A percentile compares a stretch with the other conserved stretches of the same genome.
These are phyloP conservation scores for Leucosporidium scottii DNA, from an alignment of 768 basidiomycete species.

Conservation along the genomic window DNA sequence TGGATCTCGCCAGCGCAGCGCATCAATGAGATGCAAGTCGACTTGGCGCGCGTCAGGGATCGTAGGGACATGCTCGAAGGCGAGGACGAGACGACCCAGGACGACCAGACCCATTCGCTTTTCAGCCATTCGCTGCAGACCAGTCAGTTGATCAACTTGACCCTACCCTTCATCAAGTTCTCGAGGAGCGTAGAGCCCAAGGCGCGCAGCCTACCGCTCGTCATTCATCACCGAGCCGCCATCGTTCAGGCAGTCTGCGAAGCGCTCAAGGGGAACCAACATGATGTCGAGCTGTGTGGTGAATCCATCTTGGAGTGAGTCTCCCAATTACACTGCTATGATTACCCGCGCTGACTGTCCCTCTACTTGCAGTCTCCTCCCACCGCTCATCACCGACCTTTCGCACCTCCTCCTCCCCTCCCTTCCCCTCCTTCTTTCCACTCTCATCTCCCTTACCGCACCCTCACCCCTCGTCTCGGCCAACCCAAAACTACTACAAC, in stretches of 20 bases:
- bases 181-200: conserved; percentile 56
- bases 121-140: conserved; percentile 67
- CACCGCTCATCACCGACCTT: conserved; percentile 31
- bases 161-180: conserved; percentile 66
- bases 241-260: conserved; percentile 47
- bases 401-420: conserved; percentile 20
- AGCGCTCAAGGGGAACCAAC: neutral
- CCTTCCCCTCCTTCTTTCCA: conserved; percentile 25
- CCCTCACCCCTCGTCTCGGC: conserved; percentile 27
- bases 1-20: conserved; percentile 23
- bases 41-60: conserved; percentile 24
- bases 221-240: conserved; percentile 71
- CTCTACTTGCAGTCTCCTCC: conserved; percentile 16
- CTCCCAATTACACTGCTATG: neutral
- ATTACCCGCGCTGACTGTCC: neutral
- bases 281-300: conserved; percentile 28
- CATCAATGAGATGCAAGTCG: conserved; percentile 28
- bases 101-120: conserved; percentile 44
- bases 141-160: conserved; percentile 73
- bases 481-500: conserved; percentile 31
- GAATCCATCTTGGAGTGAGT: conserved; percentile 31
- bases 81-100: conserved; percentile 17
- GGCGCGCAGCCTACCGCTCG: conserved; percentile 67
- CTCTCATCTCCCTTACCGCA: conserved; percentile 30
- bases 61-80: conserved; percentile 30